Percentiles rank a stretch among this genome's conserved stretches.
These are phyloP conservation scores for Sphaerulina musiva DNA, from an alignment of 2,329 filamentous ascomycete genomes.

Conservation along the genomic window DNA sequence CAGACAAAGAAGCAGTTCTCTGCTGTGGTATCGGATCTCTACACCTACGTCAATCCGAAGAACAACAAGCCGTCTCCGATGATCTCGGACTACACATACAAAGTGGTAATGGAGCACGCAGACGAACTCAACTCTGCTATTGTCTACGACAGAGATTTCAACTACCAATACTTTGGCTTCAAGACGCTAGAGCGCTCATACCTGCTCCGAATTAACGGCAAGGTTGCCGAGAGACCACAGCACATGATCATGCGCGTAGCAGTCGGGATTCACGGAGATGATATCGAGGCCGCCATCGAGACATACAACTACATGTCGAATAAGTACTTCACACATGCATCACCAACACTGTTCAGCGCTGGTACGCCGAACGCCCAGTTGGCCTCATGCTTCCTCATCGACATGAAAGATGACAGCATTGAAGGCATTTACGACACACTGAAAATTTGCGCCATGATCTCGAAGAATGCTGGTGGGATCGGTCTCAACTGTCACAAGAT, in stretches of 20 bases:
- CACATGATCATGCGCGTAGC: slow-evolving; percentile 99
- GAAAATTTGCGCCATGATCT: slow-evolving; percentile 99
- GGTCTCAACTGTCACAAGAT: slow-evolving; percentile 95
- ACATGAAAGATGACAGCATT: slow-evolving; percentile 99
- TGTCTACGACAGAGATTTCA: slow-evolving; percentile 98
- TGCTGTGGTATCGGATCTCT: slow-evolving; percentile 86
- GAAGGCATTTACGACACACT: slow-evolving; percentile 98
- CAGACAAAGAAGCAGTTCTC: slow-evolving; percentile 99
- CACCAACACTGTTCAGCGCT: slow-evolving; percentile 95
- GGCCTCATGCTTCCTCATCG: slow-evolving; percentile 96
- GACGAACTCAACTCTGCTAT: slow-evolving; percentile 98
- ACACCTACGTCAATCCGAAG: slow-evolving; percentile 93
- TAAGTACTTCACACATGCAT: slow-evolving; percentile 98
- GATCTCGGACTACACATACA: slow-evolving; percentile 87
- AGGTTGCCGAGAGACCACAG: slow-evolving; percentile 94
- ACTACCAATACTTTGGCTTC: slow-evolving; percentile 99
- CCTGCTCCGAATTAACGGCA: slow-evolving; percentile 87
- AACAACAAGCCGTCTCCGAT: slow-evolving; percentile 79
- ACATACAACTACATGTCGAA: slow-evolving; percentile 99
- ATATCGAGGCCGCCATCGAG: slow-evolving; percentile 91
- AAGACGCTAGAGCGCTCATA: slow-evolving; percentile 98
- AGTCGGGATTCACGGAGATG: slow-evolving; percentile 90
- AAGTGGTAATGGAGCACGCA: slow-evolving; percentile 89
- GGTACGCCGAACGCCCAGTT: slow-evolving; percentile 91
- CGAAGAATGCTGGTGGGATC: slow-evolving; percentile 97